These are phyloP conservation scores for Kwoniella dejecticola DNA, from an alignment of 768 basidiomycete genomes.

Conservation along the genomic window DNA sequence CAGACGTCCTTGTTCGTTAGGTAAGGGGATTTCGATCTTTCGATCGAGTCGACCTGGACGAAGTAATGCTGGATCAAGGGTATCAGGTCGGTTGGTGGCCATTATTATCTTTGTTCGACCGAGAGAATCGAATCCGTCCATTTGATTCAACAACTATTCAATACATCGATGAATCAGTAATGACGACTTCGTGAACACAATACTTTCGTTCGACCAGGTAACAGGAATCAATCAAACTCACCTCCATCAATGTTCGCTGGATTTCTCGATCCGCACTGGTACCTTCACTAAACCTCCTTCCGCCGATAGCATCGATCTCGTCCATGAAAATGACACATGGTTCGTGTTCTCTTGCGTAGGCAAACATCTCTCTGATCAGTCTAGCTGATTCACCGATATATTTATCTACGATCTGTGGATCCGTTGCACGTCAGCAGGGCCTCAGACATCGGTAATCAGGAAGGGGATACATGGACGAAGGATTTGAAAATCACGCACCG, in stretches of 20 bases:
- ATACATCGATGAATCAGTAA: too few relatives aligned
- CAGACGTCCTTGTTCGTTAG: slow-evolving; percentile 92
- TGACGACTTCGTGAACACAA: too few relatives aligned
- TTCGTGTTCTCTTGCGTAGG: slow-evolving; percentile 94
- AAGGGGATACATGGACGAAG: too few relatives aligned
- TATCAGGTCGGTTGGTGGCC: slow-evolving; percentile 99
- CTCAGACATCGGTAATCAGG: too few relatives aligned
- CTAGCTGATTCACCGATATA: slow-evolving; percentile 98
- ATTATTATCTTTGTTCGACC: slow-evolving; percentile 96
- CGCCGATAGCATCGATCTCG: slow-evolving; percentile 87
- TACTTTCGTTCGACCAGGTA: too few relatives aligned
- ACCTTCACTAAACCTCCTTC: slow-evolving; percentile 85
- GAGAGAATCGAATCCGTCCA: slow-evolving; percentile 98
- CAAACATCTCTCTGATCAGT: slow-evolving; percentile 97
- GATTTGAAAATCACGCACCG: too few relatives aligned
- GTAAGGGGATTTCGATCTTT: slow-evolving; percentile 96
- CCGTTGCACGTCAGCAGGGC: slow-evolving; percentile 6
- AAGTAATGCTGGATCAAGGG: slow-evolving; percentile 91
- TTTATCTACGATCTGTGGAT: slow-evolving; percentile 59
- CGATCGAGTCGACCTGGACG: slow-evolving; percentile 94
- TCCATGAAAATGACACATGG: slow-evolving; percentile 99
- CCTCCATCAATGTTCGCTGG: slow-evolving; percentile 97
- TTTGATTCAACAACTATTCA: slow-evolving; percentile 96
- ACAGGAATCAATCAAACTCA: slow-evolving; percentile 55
- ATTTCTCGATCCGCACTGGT: slow-evolving; percentile 98